Evolutionary conservation across 2,329 filamentous ascomycete species (phyloP).

Genomic region (Fusarium lyarnte): DNA sequence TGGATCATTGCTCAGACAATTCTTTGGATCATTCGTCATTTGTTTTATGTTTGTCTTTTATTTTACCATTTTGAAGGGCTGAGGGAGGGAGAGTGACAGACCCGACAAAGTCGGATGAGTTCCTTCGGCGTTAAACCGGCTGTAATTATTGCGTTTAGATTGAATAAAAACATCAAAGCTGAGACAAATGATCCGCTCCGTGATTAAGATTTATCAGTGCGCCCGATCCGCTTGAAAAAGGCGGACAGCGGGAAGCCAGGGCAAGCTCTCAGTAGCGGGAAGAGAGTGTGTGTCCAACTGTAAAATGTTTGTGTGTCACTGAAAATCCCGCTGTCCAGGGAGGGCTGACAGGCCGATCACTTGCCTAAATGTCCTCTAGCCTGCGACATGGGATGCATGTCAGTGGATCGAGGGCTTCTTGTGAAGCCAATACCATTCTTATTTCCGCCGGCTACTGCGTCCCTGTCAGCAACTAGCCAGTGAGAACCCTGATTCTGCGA

Average conservation of each 20-base stretch:
- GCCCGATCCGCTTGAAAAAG: background rate
- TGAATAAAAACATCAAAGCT: background rate
- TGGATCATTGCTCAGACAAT: background rate
- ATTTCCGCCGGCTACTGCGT: background rate
- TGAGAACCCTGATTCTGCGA: background rate
- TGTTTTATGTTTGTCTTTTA: background rate
- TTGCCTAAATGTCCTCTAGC: background rate
- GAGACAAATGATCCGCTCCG: background rate
- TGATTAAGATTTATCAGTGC: background rate
- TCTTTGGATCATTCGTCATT: background rate
- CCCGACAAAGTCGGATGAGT: rapidly evolving
- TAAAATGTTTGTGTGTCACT: background rate
- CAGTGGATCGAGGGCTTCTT: background rate
- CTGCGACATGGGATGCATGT: background rate
- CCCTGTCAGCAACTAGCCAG: background rate
- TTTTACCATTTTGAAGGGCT: background rate
- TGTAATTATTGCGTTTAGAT: background rate
- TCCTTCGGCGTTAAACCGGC: background rate
- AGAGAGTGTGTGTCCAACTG: background rate
- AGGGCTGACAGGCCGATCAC: background rate
- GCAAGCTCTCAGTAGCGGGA: background rate
- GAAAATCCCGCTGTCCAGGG: background rate
- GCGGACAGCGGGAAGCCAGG: background rate
- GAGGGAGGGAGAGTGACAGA: background rate
- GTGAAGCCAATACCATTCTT: background rate